phyloP scores from a whole-genome alignment of 2,329 filamentous ascomycete species.

The Neopestalotiopsis rosae region DNA sequence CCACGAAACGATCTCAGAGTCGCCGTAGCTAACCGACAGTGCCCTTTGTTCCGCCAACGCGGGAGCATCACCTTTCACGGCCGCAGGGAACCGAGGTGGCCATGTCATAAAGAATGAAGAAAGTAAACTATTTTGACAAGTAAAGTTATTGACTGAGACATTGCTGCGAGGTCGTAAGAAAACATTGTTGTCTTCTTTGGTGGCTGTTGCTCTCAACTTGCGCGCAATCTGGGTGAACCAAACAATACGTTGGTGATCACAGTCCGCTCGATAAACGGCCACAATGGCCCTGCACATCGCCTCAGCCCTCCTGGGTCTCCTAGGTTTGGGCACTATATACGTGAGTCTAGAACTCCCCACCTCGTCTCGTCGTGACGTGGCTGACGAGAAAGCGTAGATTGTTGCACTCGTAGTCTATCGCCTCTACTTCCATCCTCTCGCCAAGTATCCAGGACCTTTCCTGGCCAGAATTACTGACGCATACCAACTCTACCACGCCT shows the following conservation, averaged over 20 bases:
- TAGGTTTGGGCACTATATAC: not conserved
- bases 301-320: not conserved
- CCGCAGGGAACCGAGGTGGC: not conserved
- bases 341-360: not conserved
- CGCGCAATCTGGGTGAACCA: not conserved
- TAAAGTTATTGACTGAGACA: not conserved
- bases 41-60: not conserved
- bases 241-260: not conserved
- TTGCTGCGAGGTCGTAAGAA: not conserved
- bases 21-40: not conserved
- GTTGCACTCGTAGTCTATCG: slow-evolving; percentile 56
- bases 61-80: not conserved
- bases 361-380: not conserved
- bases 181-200: not conserved
- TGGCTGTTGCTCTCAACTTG: not conserved
- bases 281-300: not conserved
- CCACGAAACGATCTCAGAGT: not conserved
- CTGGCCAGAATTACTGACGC: slow-evolving; percentile 68
- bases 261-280: not conserved
- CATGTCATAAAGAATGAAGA: not conserved
- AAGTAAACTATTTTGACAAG: not conserved
- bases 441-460: slow-evolving; percentile 69
- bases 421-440: slow-evolving; percentile 67
- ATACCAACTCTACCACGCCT: slow-evolving; percentile 75
- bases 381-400: slow-evolving; percentile 20